phyloP scores from a whole-genome alignment of 163 green algal species.

The Scenedesmus sp. region DNA sequence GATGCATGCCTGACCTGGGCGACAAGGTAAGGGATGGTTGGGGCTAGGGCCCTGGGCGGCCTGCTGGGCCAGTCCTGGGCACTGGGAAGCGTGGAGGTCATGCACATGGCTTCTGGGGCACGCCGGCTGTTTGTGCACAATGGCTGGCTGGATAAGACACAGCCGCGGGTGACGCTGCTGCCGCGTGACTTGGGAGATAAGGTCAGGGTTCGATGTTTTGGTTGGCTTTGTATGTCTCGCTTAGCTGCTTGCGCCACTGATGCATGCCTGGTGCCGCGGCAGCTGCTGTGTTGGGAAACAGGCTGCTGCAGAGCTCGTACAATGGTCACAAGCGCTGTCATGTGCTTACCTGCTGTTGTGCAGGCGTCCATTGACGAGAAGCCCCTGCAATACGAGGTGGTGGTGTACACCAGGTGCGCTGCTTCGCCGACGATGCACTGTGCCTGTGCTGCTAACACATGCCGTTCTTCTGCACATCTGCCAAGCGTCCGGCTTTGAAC shows the following conservation, averaged over 20 bases:
- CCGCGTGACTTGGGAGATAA: background rate
- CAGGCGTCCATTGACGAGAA: background rate
- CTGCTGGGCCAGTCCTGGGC: constrained; percentile 60
- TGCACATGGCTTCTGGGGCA: constrained; percentile 55
- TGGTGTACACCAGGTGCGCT: constrained; percentile 56
- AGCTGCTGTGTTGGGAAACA: too few relatives aligned
- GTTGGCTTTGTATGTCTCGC: too few relatives aligned
- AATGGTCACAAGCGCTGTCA: too few relatives aligned
- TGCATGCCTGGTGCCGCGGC: too few relatives aligned
- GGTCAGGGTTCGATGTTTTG: background rate
- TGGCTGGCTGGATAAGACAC: constrained; percentile 62
- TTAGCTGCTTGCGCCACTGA: too few relatives aligned
- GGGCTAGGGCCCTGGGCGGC: constrained; percentile 56
- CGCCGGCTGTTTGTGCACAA: constrained; percentile 64
- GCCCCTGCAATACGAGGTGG: constrained; percentile 40
- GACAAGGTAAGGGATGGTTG: too few relatives aligned
- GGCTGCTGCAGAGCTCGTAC: too few relatives aligned
- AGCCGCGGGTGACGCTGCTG: constrained; percentile 38
- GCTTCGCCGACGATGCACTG: background rate
- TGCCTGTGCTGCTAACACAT: background rate
- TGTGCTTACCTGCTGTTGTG: background rate
- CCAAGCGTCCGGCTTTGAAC: too few relatives aligned
- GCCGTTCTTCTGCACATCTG: background rate
- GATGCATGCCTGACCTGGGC: too few relatives aligned
- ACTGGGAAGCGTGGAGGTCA: constrained; percentile 52